Conservation (phyloP, 2,329 filamentous ascomycete species). For the Monosporascus sp. region DNA sequence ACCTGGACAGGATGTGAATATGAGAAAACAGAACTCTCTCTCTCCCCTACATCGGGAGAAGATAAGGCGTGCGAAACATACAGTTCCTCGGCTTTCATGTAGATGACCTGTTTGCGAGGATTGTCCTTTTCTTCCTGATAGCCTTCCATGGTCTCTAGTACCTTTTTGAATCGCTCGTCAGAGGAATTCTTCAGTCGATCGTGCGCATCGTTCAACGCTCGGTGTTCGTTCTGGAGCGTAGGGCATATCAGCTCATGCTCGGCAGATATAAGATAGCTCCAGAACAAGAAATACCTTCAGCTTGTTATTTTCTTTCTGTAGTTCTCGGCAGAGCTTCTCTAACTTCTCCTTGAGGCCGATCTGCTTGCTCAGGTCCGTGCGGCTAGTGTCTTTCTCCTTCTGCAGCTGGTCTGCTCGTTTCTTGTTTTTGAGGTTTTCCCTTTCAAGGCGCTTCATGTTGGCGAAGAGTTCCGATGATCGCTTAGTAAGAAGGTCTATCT, state of each 20-base stretch:
- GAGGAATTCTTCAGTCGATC: conserved; percentile 76
- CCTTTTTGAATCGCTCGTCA: conserved; percentile 75
- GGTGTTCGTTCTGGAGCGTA: conserved; percentile 72
- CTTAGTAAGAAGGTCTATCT: conserved; percentile 84
- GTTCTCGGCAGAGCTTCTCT: conserved; percentile 89
- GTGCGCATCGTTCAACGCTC: conserved; percentile 80
- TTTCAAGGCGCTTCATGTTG: conserved; percentile 93
- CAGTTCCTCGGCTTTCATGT: conserved; percentile 87
- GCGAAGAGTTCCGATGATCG: conserved; percentile 87
- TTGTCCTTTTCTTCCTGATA: conserved; percentile 84
- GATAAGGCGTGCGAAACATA: conserved; percentile 39
- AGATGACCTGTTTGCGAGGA: conserved; percentile 71
- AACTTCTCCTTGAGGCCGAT: conserved; percentile 90
- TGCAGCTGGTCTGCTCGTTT: conserved; percentile 90
- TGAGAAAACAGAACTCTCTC: conserved; percentile 6
- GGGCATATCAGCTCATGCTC: conserved; percentile 12
- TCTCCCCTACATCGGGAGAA: neutral
- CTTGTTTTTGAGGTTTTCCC: conserved; percentile 93
- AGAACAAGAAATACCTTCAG: conserved; percentile 65
- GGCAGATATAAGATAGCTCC: neutral
- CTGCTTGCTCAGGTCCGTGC: conserved; percentile 85
- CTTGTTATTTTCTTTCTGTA: conserved; percentile 97
- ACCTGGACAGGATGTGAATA: conserved; percentile 49
- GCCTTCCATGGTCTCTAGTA: conserved; percentile 80
- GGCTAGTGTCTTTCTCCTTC: conserved; percentile 89